Evolutionary conservation across 305 asterid species (phyloP), one percentile per base, ranked within the genome.

Genomic region (Plantago rigida): DNA sequence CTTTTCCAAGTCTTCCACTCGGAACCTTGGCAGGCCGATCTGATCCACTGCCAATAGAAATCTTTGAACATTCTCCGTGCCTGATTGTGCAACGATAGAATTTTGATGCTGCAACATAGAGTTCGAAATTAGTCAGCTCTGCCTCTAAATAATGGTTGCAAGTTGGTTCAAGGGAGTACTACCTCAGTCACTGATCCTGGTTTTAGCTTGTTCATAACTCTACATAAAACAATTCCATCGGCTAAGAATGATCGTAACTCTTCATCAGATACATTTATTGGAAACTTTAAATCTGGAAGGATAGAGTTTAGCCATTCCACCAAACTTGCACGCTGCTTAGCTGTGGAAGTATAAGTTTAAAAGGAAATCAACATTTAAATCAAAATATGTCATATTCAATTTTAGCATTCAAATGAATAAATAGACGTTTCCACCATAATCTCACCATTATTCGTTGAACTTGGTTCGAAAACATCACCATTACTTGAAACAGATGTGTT

Each of bases 131-230:
- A 34, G 1, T 22, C 5, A 19, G 51, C 12, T 36, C n/a, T n/a
- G n/a, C n/a, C n/a, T n/a, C 10, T 13, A 49, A 34, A 14, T 48
- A 42, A 13, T 49, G 53, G 5, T 59, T 50, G 29, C 51, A 47
- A 45, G 17, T 22, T 48, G 17, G 42, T 5, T 36, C 3, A 36
- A 36, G 42, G 7, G 7, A 22, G 42, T 1, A 9, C 42, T 36
- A 91, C 98, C 95, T 87, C 83, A 48, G 86, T n/a, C 52, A 84
- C 78, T 8, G 74, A 79, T 66, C 89, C 95, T 10, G 97, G 95
- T 71, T 78, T 92, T 53, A 92, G 74, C 72, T 72, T 84, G 82
- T 77, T 81, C 50, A 92, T 59, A 58, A 92, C 8, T 67, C 72
- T 85, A 59, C 96, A 92, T 1, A 88, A 71, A 48, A 83, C 71